A percentile compares a stretch with the other conserved stretches of the same genome.
phyloP scores from a whole-genome alignment of 202 grass and related monocot genomes.

The Panicum hallii region DNA sequence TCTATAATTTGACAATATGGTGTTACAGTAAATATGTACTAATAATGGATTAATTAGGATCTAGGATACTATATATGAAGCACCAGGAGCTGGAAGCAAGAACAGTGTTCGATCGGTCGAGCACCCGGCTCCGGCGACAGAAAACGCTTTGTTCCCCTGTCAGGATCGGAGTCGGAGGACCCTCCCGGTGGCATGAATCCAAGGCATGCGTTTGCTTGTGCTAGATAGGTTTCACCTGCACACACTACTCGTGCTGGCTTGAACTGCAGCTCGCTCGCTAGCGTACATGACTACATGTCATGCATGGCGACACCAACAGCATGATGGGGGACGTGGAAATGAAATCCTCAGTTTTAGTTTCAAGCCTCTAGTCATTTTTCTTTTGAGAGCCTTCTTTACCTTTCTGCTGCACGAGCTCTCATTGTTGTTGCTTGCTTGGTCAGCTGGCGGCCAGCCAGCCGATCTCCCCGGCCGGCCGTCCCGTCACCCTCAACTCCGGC shows the following conservation, averaged over 20 bases:
- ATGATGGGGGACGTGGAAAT: not conserved
- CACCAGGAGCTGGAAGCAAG: not conserved
- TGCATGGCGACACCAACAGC: not conserved
- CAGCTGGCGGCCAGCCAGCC: not conserved
- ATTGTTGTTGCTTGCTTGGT: slow-evolving; percentile 1
- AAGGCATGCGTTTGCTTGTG: not conserved
- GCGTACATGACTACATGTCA: not conserved
- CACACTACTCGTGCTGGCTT: not conserved
- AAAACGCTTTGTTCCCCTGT: not conserved
- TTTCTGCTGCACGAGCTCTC: not conserved
- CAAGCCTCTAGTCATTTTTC: too few relatives aligned
- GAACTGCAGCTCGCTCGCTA: not conserved
- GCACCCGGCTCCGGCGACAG: not conserved
- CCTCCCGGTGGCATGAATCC: too few relatives aligned
- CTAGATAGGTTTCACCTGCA: not conserved
- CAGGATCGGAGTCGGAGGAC: too few relatives aligned
- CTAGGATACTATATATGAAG: too few relatives aligned
- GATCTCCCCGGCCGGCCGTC: not conserved
- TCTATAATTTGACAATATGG: too few relatives aligned
- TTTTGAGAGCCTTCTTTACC: not conserved
- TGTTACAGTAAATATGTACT: too few relatives aligned
- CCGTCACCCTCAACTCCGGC: not conserved
- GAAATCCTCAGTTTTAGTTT: not conserved
- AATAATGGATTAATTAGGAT: too few relatives aligned
- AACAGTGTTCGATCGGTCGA: not conserved